Conservation (phyloP, 2,329 filamentous ascomycete genomes). For the Talaromyces sp. region DNA sequence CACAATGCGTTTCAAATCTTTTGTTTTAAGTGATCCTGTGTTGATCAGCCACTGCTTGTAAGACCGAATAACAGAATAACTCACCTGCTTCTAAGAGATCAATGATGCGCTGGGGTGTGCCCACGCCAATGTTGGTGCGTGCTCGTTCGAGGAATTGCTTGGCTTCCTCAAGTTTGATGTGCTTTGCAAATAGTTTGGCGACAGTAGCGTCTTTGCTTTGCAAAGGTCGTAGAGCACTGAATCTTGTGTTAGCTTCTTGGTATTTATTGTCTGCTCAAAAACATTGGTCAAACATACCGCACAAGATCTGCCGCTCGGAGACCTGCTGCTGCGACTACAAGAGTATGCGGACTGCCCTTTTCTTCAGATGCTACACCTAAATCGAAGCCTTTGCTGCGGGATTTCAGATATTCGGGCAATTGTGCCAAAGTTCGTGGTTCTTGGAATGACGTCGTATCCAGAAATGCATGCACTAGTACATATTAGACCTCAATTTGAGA, state of each 20-base stretch:
- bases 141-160: slow-evolving; percentile 65
- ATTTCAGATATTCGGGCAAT: slow-evolving; percentile 72
- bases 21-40: slow-evolving; percentile 62
- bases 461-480: slow-evolving; percentile 61
- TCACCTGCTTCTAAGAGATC: slow-evolving; percentile 77
- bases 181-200: slow-evolving; percentile 94
- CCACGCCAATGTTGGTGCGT: slow-evolving; percentile 77
- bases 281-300: slow-evolving; percentile 46
- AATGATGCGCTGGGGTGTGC: slow-evolving; percentile 76
- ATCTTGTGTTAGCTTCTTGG: not conserved
- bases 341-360: slow-evolving; percentile 73
- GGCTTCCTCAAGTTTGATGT: slow-evolving; percentile 90
- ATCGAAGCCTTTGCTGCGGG: slow-evolving; percentile 50
- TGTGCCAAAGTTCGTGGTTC: slow-evolving; percentile 62
- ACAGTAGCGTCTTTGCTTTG: slow-evolving; percentile 72
- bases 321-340: slow-evolving; percentile 80
- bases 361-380: slow-evolving; percentile 62
- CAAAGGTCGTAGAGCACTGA: slow-evolving; percentile 67
- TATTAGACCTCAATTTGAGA: not conserved
- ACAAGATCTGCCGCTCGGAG: slow-evolving; percentile 80
- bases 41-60: not conserved
- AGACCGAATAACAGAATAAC: not conserved
- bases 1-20: slow-evolving; percentile 70
- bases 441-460: slow-evolving; percentile 72
- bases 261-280: too few species aligned